phyloP scores from a whole-genome alignment of 108 stramenopile genomes.

The Discostella pseudostelligera region DNA sequence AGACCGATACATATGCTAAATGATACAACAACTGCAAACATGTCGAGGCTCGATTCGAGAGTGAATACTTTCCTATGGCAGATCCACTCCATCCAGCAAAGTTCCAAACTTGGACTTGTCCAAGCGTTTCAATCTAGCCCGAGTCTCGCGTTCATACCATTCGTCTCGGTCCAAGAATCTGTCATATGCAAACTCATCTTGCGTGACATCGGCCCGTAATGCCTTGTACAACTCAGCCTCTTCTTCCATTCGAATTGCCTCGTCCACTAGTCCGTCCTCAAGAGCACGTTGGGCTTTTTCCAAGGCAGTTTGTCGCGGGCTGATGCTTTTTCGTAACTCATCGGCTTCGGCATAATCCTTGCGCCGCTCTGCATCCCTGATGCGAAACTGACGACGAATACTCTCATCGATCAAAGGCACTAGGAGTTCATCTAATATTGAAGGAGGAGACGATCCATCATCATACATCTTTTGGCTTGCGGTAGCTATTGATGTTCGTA shows the following conservation, averaged over 20 bases:
- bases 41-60: too few species aligned
- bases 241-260: constrained; percentile 51
- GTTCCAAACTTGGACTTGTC: constrained; percentile 66
- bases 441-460: constrained; percentile 15
- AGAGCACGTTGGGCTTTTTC: constrained; percentile 62
- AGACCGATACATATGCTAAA: too few species aligned
- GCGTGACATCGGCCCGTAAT: constrained; percentile 82
- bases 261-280: constrained; percentile 58
- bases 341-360: constrained; percentile 59
- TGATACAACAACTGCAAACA: too few species aligned
- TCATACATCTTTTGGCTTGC: constrained; percentile 2
- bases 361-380: constrained; percentile 67
- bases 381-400: constrained; percentile 67
- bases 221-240: constrained; percentile 75
- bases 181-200: constrained; percentile 76
- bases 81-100: constrained; percentile 69
- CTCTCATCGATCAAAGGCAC: constrained; percentile 84
- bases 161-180: constrained; percentile 87
- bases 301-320: constrained; percentile 59
- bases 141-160: constrained; percentile 87
- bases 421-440: constrained; percentile 69
- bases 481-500: constrained; percentile 29
- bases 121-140: constrained; percentile 49
- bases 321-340: constrained; percentile 57
- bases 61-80: constrained; percentile 6